Evolutionary conservation across 139 green algal species (phyloP), one percentile per base, ranked within the genome.

Genomic region (Coelastrella sp.): DNA sequence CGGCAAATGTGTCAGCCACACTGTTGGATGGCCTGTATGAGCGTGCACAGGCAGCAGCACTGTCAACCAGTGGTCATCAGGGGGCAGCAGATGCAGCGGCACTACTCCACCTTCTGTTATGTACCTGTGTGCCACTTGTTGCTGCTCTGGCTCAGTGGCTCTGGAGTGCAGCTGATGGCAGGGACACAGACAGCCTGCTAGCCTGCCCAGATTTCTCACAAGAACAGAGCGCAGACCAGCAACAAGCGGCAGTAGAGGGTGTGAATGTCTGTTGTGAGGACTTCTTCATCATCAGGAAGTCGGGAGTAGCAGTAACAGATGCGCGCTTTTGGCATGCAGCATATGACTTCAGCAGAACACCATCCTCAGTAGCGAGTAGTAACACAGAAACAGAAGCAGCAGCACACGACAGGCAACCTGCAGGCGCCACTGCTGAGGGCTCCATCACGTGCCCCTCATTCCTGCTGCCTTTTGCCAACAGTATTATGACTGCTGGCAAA

Each of bases 401-500:
- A 72, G 15, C 53, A 83, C 37, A 34, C 27, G 59, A 40, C 73
- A 68, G 45, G 35, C 38, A 32, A 11, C 3, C 38, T 23, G 40
- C 37, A n/a, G 68, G 34, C 32, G 17, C 4, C 43, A 30, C 50
- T n/a, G 75, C n/a, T n/a, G 5, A 63, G 50, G 50, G 7, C 7
- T 9, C 35, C 0, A n/a, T 72, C 4, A 74, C 79, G 13, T 90
- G 76, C 30, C 89, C 89, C 1, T 38, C 50, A 5, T 91, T 91
- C 69, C 76, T 92, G 85, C 32, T 43, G 9, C 69, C 87, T 2
- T 78, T 90, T 35, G 85, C 66, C 2, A 50, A 41, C 51, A 62
- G 41, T 60, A 91, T 92, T n/a, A 81, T 92, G 48, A 69, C 87
- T 5, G 88, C 89, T 30, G 89, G 89, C 50, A 92, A 91, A 48